phyloP scores from a whole-genome alignment of 176 grass and related monocot species.

The Thalia dealbata region DNA sequence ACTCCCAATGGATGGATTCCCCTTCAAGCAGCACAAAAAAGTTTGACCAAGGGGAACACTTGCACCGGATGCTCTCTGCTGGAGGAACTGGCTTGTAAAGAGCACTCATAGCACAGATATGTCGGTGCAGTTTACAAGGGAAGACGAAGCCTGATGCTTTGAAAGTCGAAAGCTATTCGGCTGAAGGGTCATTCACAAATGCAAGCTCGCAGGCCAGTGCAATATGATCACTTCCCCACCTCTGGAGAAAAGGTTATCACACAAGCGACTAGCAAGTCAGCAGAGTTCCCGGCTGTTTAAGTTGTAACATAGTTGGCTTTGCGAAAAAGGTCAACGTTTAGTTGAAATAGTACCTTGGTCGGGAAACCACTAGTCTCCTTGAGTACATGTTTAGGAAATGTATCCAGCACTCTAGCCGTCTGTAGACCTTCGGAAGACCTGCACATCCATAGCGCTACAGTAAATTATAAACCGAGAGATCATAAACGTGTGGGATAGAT shows the following conservation, averaged over 20 bases:
- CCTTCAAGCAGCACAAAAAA: too few species aligned
- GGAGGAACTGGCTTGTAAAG: too few species aligned
- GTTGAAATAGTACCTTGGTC: conserved; percentile 45
- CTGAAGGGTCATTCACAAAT: conserved; percentile 28
- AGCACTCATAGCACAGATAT: too few species aligned
- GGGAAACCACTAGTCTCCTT: conserved; percentile 60
- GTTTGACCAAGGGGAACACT: too few species aligned
- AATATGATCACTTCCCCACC: conserved; percentile 93
- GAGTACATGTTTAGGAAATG: conserved; percentile 73
- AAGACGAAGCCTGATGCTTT: background rate
- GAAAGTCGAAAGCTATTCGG: conserved; percentile 4
- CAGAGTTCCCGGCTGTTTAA: background rate
- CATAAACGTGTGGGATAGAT: background rate
- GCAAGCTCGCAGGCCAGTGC: conserved; percentile 71
- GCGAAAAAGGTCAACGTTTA: background rate
- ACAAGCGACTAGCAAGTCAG: conserved; percentile 1
- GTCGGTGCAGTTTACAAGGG: background rate
- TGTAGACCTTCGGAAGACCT: conserved; percentile 71
- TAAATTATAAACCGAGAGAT: background rate
- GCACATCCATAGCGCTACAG: background rate
- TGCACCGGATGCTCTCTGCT: too few species aligned
- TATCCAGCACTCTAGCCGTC: conserved; percentile 67
- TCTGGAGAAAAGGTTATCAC: conserved; percentile 27
- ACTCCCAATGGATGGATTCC: too few species aligned
- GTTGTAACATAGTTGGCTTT: background rate